A percentile compares a stretch with the other conserved stretches of the same genome.
Evolutionary conservation across 345 rosid genomes (phyloP).

Genomic region (Eucalyptus erythrocorys): DNA sequence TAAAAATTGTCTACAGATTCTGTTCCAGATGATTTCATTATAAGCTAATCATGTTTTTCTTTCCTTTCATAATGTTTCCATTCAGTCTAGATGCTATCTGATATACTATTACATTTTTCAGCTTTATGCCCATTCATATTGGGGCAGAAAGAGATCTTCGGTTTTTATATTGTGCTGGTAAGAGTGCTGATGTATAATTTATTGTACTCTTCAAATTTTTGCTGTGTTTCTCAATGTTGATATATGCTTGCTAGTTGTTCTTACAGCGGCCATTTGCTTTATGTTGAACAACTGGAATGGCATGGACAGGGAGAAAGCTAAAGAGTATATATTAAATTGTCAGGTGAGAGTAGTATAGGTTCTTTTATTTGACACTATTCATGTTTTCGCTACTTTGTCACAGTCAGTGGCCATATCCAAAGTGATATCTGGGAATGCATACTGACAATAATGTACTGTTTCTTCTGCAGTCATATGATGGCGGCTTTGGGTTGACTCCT

Average conservation of each 20-base stretch:
- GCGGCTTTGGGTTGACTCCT: constrained; percentile 92
- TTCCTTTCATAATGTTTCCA: neutral
- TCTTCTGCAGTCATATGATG: constrained; percentile 78
- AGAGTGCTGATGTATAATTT: constrained; percentile 13
- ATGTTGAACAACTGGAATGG: constrained; percentile 85
- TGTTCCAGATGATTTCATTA: neutral
- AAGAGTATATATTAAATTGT: constrained; percentile 64
- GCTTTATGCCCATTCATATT: constrained; percentile 77
- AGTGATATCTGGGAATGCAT: neutral
- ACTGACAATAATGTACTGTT: neutral
- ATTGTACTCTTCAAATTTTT: neutral
- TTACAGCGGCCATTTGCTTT: constrained; percentile 74
- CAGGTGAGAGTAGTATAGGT: constrained; percentile 24
- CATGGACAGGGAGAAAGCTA: constrained; percentile 73
- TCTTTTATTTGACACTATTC: neutral
- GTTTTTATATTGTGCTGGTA: constrained; percentile 89
- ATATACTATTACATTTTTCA: constrained; percentile 12
- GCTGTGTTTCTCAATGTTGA: neutral
- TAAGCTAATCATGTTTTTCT: neutral
- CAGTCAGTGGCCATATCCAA: neutral
- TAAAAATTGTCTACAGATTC: neutral
- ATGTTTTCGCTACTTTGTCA: neutral
- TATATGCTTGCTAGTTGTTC: constrained; percentile 10
- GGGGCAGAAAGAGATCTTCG: constrained; percentile 90
- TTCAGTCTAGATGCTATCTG: neutral